Conservation (phyloP, 768 basidiomycete species). For the Exsudoporus frostii region DNA sequence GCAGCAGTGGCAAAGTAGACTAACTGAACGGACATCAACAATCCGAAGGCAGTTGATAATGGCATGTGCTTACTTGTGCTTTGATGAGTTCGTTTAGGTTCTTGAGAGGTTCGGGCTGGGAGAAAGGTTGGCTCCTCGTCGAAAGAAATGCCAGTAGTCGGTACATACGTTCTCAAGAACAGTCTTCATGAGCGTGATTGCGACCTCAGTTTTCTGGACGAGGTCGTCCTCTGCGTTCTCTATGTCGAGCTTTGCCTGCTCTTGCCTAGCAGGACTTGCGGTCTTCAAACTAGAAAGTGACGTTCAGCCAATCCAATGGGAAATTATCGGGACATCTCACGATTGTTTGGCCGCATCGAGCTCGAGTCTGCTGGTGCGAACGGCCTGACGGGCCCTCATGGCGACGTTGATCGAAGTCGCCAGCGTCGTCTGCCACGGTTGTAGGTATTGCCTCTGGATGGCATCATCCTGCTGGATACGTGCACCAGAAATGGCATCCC, state of each 20-base stretch:
- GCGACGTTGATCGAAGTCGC: constrained; percentile 82
- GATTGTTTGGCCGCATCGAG: constrained; percentile 88
- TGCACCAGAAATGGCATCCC: constrained; percentile 80
- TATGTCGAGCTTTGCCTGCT: constrained; percentile 88
- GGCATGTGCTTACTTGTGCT: constrained; percentile 58
- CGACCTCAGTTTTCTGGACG: constrained; percentile 96
- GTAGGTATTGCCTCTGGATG: constrained; percentile 64
- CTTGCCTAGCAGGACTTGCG: constrained; percentile 72
- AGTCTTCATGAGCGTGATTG: constrained; percentile 96
- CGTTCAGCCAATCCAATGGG: background rate
- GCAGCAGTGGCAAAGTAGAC: constrained; percentile 73
- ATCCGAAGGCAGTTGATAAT: background rate
- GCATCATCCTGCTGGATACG: constrained; percentile 76
- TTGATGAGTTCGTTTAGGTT: constrained; percentile 90
- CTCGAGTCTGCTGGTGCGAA: constrained; percentile 76
- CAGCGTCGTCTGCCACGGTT: constrained; percentile 87
- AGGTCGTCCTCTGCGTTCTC: constrained; percentile 95
- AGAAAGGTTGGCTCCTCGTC: background rate
- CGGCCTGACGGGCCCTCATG: constrained; percentile 87
- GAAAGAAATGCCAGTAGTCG: background rate
- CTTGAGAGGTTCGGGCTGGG: constrained; percentile 93
- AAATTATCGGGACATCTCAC: constrained; percentile 40
- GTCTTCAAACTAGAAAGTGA: constrained; percentile 63
- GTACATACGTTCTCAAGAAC: constrained; percentile 91
- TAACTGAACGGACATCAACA: constrained; percentile 43